Evolutionary conservation across 2,329 filamentous ascomycete species (phyloP), one percentile per base, ranked within the genome.

Genomic region (Trichophyton schoenleinii): DNA sequence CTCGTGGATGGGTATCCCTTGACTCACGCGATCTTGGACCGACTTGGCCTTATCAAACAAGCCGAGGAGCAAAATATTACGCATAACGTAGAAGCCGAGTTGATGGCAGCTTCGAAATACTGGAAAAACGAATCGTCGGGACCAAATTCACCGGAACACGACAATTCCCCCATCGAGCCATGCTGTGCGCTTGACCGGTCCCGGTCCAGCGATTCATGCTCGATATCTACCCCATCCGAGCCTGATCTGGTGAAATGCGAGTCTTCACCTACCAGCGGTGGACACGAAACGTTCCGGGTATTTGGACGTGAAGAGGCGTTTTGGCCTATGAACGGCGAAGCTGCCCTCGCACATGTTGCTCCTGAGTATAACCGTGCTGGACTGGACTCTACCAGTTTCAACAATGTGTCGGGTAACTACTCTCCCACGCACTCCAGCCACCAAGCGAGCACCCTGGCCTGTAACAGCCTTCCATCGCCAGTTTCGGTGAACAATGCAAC

Each of bases 21-120:
- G 31, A 77, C 74, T 2, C 74, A 77, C 64, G 72, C 73, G 11
- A 77, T 77, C 36, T 67, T 77, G 59, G 73, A 75, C 65, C 70
- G 74, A 3, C 64, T 77, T 38, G 74, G 74, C 3, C 66, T 77
- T 53, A 76, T 77, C 61, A 75, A 75, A 61, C 73, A 75, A 63
- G 74, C 74, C 6, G 74, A 77, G 65, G 73, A 75, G 55, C 71
- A 67, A 4, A 60, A 36, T 28, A 46, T 58, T 18, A 65, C 70
- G 1, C 71, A 75, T 41, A 70, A 73, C 20, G 67, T 69, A 22
- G 70, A 70, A 15, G 71, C 71, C 57, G 71, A 74, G 41, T 55
- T 63, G 36, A 66, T 69, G 1, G 73, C 75, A 59, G 70, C 72
- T 41, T 64, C 74, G 4, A 68, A 72, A 31, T 75, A 73, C 62